Percentiles rank a stretch among this genome's conserved stretches.
Evolutionary conservation across 306 rosid genomes (phyloP).

Genomic region (Adenanthera pavonina): DNA sequence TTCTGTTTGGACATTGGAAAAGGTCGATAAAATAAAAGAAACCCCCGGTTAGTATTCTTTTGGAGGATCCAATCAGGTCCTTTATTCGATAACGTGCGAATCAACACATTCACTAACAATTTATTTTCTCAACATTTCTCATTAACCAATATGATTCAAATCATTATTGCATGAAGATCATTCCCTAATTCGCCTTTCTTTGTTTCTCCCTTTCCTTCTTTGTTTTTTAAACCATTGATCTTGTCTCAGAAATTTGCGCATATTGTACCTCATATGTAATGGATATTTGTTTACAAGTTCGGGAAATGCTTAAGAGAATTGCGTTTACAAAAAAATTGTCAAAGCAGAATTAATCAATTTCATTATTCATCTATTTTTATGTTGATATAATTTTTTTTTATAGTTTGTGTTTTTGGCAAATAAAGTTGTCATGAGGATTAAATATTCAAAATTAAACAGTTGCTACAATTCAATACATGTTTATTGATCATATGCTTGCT

Average conservation of each 20-base stretch:
- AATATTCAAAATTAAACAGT: not conserved
- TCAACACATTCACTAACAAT: not conserved
- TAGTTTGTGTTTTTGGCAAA: not conserved
- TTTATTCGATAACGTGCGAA: not conserved
- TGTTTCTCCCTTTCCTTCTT: not conserved
- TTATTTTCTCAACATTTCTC: not conserved
- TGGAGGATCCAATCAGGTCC: not conserved
- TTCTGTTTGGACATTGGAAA: conserved; percentile 13
- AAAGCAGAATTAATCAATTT: not conserved
- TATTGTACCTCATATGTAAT: conserved; percentile 1
- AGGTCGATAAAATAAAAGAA: conserved; percentile 1
- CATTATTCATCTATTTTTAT: not conserved
- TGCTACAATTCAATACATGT: not conserved
- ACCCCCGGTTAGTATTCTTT: not conserved
- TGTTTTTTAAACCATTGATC: not conserved
- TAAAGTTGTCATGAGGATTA: not conserved
- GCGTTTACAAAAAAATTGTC: not conserved
- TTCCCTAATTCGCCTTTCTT: not conserved
- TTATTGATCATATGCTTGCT: not conserved
- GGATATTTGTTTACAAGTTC: conserved; percentile 3
- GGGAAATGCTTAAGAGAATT: conserved; percentile 15
- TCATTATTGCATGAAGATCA: not conserved
- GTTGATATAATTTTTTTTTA: not conserved
- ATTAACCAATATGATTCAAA: conserved; percentile 12
- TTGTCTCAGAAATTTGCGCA: not conserved